Conservation (phyloP, 2,329 filamentous ascomycete species). For the Venturia asperata region DNA sequence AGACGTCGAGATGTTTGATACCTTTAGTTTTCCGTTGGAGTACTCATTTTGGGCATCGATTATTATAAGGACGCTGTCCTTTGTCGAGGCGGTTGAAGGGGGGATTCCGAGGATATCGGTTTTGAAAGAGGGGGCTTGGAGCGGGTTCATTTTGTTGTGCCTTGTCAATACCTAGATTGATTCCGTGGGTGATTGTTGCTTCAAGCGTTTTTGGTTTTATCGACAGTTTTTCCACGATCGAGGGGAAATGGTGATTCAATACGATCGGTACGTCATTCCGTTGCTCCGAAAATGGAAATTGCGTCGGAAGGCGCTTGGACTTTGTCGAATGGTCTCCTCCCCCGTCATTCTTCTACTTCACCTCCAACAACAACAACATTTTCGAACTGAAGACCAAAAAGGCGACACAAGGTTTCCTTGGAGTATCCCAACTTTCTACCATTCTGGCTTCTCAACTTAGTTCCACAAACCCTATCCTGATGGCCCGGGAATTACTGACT, state of each 20-base stretch:
- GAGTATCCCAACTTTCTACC: not conserved
- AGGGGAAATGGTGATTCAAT: not conserved
- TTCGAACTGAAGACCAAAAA: not conserved
- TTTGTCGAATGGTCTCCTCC: not conserved
- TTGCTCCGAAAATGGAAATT: constrained; percentile 8
- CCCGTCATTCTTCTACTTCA: too few relatives aligned
- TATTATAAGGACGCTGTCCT: constrained; percentile 57
- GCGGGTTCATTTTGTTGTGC: not conserved
- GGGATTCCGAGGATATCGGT: constrained; percentile 45
- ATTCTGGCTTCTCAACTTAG: not conserved
- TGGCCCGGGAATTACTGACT: not conserved
- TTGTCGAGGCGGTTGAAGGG: constrained; percentile 49
- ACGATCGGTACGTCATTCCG: constrained; percentile 3
- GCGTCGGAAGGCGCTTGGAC: not conserved
- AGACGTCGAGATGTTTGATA: constrained; percentile 47
- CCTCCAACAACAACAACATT: not conserved
- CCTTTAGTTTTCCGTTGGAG: constrained; percentile 50
- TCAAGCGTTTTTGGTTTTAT: not conserved
- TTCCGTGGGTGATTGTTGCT: not conserved
- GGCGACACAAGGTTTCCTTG: not conserved
- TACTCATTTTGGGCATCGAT: constrained; percentile 68
- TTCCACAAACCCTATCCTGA: not conserved
- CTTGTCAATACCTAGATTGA: too few relatives aligned
- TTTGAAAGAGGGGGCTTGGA: constrained; percentile 15
- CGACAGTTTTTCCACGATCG: not conserved